A percentile compares a stretch with the other conserved stretches of the same genome.
These are phyloP conservation scores for Aegilops tauschii DNA, from an alignment of 176 grass and related monocot genomes.

Conservation along the genomic window DNA sequence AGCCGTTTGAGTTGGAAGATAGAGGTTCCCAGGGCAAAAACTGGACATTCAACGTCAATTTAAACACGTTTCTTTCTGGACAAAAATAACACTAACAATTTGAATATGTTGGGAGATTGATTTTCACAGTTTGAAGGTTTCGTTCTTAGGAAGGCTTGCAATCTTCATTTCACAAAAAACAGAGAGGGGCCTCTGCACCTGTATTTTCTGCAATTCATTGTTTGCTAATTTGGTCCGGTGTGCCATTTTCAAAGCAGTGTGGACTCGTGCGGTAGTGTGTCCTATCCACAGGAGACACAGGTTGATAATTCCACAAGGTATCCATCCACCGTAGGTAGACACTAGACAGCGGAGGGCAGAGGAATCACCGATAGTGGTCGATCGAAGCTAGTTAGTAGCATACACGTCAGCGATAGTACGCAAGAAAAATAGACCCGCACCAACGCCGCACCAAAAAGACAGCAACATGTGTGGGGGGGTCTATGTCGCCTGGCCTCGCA, in stretches of 20 bases:
- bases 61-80: neutral
- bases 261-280: neutral
- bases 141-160: neutral
- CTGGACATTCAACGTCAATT: neutral
- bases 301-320: neutral
- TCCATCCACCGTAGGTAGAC: neutral
- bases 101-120: neutral
- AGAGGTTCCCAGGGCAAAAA: neutral
- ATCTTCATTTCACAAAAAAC: neutral
- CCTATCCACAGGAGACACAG: neutral
- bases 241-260: neutral
- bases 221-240: neutral
- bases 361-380: neutral
- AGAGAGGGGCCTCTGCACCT: neutral
- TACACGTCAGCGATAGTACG: neutral
- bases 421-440: neutral
- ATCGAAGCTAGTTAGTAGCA: neutral
- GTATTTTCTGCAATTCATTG: neutral
- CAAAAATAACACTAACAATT: neutral
- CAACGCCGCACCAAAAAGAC: neutral
- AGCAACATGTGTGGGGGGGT: neutral
- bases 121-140: neutral
- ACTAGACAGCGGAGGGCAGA: neutral
- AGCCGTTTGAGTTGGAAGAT: neutral
- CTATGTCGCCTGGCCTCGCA: neutral